Conservation (phyloP, 2,329 filamentous ascomycete genomes). For the Pseudogymnoascus sp. region DNA sequence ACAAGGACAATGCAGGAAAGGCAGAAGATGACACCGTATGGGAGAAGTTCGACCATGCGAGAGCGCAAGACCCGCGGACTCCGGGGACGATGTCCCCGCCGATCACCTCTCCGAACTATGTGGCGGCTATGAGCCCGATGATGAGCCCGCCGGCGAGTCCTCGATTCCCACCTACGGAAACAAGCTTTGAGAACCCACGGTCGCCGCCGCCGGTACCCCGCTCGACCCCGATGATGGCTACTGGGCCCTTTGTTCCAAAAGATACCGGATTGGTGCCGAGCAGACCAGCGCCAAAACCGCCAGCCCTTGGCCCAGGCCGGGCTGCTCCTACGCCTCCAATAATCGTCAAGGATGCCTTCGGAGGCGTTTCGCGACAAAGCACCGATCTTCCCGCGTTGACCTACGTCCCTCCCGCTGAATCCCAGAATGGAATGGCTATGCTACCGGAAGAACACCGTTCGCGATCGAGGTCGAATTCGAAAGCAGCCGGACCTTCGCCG, state of each 20-base stretch:
- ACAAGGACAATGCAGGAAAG: conserved; percentile 82
- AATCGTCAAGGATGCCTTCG: conserved; percentile 43
- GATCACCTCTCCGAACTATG: conserved; percentile 45
- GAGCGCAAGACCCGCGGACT: conserved; percentile 44
- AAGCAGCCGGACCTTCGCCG: conserved; percentile 44
- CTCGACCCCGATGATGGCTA: conserved; percentile 27
- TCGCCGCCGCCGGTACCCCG: conserved; percentile 80
- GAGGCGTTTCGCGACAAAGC: conserved; percentile 48
- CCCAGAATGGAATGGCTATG: conserved; percentile 32
- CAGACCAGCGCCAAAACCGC: conserved; percentile 82
- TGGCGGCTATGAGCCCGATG: conserved; percentile 51
- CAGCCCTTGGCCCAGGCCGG: conserved; percentile 50
- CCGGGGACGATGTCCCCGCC: conserved; percentile 14
- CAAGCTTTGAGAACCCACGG: conserved; percentile 94
- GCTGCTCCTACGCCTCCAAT: conserved; percentile 48
- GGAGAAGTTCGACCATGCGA: conserved; percentile 92
- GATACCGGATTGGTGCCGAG: conserved; percentile 61
- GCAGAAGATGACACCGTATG: conserved; percentile 73
- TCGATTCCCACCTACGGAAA: conserved; percentile 80
- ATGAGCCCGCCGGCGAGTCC: conserved; percentile 76
- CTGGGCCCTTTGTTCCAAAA: conserved; percentile 35
- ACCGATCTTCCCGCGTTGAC: conserved; percentile 41
- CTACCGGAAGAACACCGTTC: conserved; percentile 59
- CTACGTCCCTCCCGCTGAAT: conserved; percentile 22
- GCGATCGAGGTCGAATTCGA: conserved; percentile 60